Conservation (phyloP, 306 rosid species). For the Alnus rubra region DNA sequence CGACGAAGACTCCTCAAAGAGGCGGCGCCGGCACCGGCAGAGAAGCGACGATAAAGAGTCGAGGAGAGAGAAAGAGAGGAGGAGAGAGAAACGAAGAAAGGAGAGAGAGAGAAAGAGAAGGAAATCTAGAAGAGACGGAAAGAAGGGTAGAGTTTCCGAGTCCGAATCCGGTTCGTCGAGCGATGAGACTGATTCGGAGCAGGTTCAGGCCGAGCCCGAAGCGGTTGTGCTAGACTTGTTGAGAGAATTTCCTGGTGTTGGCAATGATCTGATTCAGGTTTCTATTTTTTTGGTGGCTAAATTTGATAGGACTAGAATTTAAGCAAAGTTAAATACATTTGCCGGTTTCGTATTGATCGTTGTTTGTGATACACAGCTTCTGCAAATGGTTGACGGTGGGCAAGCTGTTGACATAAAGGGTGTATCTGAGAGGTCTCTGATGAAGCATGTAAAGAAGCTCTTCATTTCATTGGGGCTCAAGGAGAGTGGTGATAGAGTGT, state of each 20-base stretch:
- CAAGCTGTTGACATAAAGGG: constrained; percentile 95
- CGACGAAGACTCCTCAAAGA: constrained; percentile 48
- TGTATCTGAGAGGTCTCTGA: constrained; percentile 63
- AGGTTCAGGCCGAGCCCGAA: constrained; percentile 47
- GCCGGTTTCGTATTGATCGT: constrained; percentile 8
- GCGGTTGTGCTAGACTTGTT: constrained; percentile 47
- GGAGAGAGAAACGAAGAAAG: constrained; percentile 25
- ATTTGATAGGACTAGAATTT: background rate
- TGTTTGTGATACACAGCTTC: constrained; percentile 49
- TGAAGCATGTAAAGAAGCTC: constrained; percentile 68
- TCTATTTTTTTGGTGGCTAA: background rate
- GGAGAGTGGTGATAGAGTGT: constrained; percentile 68
- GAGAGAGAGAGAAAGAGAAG: constrained; percentile 40
- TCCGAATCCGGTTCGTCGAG: constrained; percentile 41
- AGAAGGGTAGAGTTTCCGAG: constrained; percentile 38
- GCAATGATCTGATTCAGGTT: constrained; percentile 77
- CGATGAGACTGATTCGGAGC: constrained; percentile 31
- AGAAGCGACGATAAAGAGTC: constrained; percentile 44
- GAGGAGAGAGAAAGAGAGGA: constrained; percentile 49
- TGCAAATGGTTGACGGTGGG: constrained; percentile 89
- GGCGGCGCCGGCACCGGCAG: constrained; percentile 51
- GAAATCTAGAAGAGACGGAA: constrained; percentile 41
- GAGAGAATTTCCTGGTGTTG: constrained; percentile 68
- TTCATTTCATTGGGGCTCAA: constrained; percentile 68
- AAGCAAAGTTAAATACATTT: background rate